phyloP scores from a whole-genome alignment of 1,284 basidiomycete genomes.

The Trichosporon sp. region DNA sequence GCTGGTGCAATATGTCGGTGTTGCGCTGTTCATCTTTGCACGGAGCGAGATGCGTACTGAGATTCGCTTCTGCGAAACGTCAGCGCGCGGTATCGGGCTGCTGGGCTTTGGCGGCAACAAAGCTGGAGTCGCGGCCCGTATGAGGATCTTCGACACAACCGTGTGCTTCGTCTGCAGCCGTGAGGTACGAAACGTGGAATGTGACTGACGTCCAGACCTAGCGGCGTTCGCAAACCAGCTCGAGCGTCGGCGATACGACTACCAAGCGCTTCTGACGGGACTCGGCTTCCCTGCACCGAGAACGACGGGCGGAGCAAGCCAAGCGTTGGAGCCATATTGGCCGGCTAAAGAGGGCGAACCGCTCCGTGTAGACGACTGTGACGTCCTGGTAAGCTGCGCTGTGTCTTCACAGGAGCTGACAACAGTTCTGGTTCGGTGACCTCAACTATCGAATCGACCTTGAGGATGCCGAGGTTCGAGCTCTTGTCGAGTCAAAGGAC shows the following conservation, averaged over 20 bases:
- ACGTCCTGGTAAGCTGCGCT: slow-evolving; percentile 26
- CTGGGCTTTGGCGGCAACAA: slow-evolving; percentile 41
- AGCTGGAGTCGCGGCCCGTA: slow-evolving; percentile 46
- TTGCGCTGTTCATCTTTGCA: slow-evolving; percentile 54
- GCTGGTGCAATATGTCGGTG: slow-evolving; percentile 39
- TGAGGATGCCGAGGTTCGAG: slow-evolving; percentile 27
- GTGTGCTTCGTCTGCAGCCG: slow-evolving; percentile 56
- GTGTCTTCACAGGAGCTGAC: not conserved
- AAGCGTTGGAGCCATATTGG: slow-evolving; percentile 36
- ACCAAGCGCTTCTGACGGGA: slow-evolving; percentile 21
- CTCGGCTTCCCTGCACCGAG: slow-evolving; percentile 25
- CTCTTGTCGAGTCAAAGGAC: slow-evolving; percentile 26
- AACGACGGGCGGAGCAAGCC: slow-evolving; percentile 14
- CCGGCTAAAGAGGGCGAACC: slow-evolving; percentile 18
- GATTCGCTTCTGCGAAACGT: slow-evolving; percentile 28
- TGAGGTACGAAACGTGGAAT: slow-evolving; percentile 45
- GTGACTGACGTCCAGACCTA: slow-evolving; percentile 47
- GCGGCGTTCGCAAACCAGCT: slow-evolving; percentile 55
- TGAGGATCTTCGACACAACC: slow-evolving; percentile 43
- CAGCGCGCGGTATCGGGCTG: slow-evolving; percentile 38
- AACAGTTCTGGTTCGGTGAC: slow-evolving; percentile 44
- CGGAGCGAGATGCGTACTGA: slow-evolving; percentile 41
- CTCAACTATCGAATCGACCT: slow-evolving; percentile 41
- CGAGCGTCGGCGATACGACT: slow-evolving; percentile 44
- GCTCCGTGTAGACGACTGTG: slow-evolving; percentile 28